phyloP scores from a whole-genome alignment of 345 rosid species.

The Linum usitatissimum region DNA sequence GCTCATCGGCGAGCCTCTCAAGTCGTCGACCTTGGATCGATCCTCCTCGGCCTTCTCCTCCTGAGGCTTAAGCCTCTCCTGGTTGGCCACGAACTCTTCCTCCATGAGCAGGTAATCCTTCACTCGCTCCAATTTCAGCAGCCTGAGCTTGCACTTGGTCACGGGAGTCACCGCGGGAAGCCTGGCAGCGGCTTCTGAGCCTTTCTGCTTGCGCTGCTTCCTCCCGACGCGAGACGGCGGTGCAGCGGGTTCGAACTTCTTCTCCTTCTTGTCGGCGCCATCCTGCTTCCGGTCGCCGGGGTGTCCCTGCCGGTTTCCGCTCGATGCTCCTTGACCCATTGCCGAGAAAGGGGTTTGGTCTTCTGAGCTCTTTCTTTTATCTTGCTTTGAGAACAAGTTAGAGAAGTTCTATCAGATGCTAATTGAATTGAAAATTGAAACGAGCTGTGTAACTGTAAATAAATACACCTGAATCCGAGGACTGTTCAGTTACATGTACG shows the following conservation, averaged over 20 bases:
- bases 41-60: constrained; percentile 97
- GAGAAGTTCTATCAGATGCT: background rate
- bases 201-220: constrained; percentile 83
- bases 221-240: constrained; percentile 87
- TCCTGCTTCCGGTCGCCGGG: constrained; percentile 68
- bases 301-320: constrained; percentile 60
- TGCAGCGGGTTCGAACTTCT: constrained; percentile 86
- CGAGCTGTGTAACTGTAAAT: too few relatives aligned
- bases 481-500: too few relatives aligned
- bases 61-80: constrained; percentile 84
- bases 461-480: too few relatives aligned
- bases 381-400: background rate
- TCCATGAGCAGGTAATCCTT: constrained; percentile 91
- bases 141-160: constrained; percentile 71
- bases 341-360: background rate
- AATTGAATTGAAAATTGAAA: background rate
- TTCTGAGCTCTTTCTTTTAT: background rate
- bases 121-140: constrained; percentile 72
- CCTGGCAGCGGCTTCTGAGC: constrained; percentile 85
- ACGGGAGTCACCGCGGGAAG: constrained; percentile 75
- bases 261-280: constrained; percentile 77
- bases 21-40: constrained; percentile 81
- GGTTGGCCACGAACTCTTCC: constrained; percentile 90
- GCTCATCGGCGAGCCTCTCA: constrained; percentile 92
- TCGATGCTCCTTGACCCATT: constrained; percentile 93